A percentile compares a stretch with the other conserved stretches of the same genome.
Conservation (phyloP, 2,329 filamentous ascomycete genomes). For the Verticillium albo-atrum region DNA sequence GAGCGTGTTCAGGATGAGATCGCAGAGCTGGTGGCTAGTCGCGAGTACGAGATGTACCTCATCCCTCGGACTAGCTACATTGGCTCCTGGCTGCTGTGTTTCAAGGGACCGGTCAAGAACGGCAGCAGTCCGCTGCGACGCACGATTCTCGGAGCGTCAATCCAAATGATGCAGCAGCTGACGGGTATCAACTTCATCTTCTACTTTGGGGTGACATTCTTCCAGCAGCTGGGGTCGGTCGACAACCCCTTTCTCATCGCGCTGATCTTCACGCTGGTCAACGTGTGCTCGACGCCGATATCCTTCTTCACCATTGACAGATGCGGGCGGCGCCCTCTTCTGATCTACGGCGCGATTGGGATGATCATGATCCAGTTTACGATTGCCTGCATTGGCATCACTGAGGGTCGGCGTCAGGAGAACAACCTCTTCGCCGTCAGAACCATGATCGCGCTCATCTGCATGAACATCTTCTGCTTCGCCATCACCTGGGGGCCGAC, state of each 20-base stretch:
- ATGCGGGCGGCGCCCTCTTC: conserved; percentile 50
- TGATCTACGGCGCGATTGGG: conserved; percentile 64
- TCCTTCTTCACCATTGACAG: conserved; percentile 14
- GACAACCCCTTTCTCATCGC: conserved; percentile 66
- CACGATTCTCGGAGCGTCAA: conserved; percentile 49
- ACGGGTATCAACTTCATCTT: conserved; percentile 67
- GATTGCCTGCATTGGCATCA: conserved; percentile 55
- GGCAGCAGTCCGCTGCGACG: conserved; percentile 54
- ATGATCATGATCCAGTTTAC: conserved; percentile 70
- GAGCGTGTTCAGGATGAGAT: conserved; percentile 65
- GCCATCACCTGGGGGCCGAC: conserved; percentile 70
- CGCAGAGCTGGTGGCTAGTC: conserved; percentile 69
- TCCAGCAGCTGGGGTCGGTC: conserved; percentile 61
- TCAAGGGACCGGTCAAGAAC: conserved; percentile 49
- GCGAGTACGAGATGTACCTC: conserved; percentile 61
- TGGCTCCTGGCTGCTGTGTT: conserved; percentile 55
- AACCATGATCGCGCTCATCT: conserved; percentile 67
- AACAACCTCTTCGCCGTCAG: conserved; percentile 24
- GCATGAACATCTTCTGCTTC: conserved; percentile 78
- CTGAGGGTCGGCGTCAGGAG: conserved; percentile 21
- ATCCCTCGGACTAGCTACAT: conserved; percentile 53
- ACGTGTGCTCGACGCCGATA: conserved; percentile 10
- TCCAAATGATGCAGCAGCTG: conserved; percentile 57
- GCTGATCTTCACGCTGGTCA: conserved; percentile 62
- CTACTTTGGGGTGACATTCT: conserved; percentile 67